Evolutionary conservation across 768 basidiomycete genomes (phyloP).

Genomic region (Trametes maxima): DNA sequence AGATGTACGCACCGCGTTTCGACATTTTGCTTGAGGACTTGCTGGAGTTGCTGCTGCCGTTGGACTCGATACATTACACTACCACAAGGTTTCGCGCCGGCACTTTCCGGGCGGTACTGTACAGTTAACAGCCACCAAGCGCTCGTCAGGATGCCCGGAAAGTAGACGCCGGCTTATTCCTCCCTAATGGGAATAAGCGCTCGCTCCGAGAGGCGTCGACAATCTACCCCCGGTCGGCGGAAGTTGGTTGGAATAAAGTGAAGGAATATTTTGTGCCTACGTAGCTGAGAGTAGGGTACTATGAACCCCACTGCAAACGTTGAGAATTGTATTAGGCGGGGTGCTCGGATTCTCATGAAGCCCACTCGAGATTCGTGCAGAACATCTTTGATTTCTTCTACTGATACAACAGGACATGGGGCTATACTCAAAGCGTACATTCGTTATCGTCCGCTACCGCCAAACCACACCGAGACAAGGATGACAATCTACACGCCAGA

Average conservation of each 20-base stretch:
- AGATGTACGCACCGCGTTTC: constrained; percentile 37
- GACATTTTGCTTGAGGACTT: constrained; percentile 38
- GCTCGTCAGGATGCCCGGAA: background rate
- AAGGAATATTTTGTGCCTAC: no score
- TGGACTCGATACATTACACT: constrained; percentile 20
- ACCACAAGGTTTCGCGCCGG: constrained; percentile 32
- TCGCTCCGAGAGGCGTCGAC: no score
- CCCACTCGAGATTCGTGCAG: background rate
- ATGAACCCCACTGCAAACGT: no score
- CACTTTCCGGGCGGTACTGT: constrained; percentile 30
- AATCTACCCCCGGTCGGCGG: background rate
- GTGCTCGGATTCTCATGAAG: no score
- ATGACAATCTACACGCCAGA: constrained; percentile 3
- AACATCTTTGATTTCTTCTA: background rate
- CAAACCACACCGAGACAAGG: no score
- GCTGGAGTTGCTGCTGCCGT: constrained; percentile 28
- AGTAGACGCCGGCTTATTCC: background rate
- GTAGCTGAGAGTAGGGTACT: no score
- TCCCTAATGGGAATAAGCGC: no score
- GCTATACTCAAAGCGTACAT: background rate
- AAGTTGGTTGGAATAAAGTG: background rate
- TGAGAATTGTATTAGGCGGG: no score
- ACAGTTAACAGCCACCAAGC: constrained; percentile 31
- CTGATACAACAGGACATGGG: constrained; percentile 1
- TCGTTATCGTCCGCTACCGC: background rate